These are phyloP conservation scores for Botrytis byssoidea DNA, from an alignment of 2,329 filamentous ascomycete species.

Conservation along the genomic window DNA sequence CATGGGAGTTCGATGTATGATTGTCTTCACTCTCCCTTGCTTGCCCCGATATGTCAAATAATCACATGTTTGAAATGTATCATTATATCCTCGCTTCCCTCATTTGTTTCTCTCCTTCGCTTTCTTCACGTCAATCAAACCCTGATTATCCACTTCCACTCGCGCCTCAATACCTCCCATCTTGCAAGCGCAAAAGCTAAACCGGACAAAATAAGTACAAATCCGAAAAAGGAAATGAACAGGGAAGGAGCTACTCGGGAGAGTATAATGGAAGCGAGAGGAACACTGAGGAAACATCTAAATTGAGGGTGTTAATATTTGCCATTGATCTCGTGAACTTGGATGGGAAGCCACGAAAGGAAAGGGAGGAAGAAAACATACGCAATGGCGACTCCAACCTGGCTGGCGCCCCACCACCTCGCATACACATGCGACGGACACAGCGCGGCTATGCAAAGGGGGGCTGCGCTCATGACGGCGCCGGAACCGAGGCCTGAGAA, in stretches of 20 bases:
- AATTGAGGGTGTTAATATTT: neutral
- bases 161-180: neutral
- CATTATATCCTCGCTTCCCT: neutral
- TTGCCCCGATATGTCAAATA: neutral
- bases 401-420: conserved; percentile 35
- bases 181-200: neutral
- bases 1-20: neutral
- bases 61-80: neutral
- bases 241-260: neutral
- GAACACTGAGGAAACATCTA: conserved; percentile 1
- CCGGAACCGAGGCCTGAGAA: conserved; percentile 37
- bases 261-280: neutral
- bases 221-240: neutral
- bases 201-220: neutral
- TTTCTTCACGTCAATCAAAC: neutral
- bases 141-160: neutral
- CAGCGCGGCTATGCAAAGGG: conserved; percentile 36
- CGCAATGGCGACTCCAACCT: conserved; percentile 36
- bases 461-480: conserved; percentile 36
- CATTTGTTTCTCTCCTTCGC: neutral
- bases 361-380: conserved; percentile 25
- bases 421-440: conserved; percentile 37
- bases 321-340: neutral
- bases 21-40: neutral
- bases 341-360: neutral